Conservation (phyloP, 179 eudicot species). For the Beta lomatogona region DNA sequence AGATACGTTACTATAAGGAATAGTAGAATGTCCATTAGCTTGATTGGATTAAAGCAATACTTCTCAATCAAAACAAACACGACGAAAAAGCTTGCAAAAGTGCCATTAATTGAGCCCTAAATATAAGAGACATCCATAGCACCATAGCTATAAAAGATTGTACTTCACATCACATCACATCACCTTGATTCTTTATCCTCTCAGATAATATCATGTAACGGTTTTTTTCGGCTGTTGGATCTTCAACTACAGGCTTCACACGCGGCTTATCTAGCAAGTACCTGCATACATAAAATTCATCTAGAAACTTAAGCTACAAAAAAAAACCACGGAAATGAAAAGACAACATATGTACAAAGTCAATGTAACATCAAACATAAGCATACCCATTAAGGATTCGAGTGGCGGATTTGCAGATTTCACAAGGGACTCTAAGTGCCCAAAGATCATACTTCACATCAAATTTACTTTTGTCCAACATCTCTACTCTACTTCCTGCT, state of each 20-base stretch:
- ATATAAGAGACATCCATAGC: not conserved
- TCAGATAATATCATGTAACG: conserved; percentile 86
- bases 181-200: conserved; percentile 66
- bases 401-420: conserved; percentile 75
- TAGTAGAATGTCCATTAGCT: not conserved
- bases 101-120: not conserved
- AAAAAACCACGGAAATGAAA: not conserved
- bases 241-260: conserved; percentile 87
- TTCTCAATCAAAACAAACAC: not conserved
- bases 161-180: conserved; percentile 10
- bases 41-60: not conserved
- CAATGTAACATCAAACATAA: conserved; percentile 7
- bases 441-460: conserved; percentile 69
- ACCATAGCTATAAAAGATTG: not conserved
- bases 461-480: conserved; percentile 89
- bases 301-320: not conserved
- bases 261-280: conserved; percentile 86
- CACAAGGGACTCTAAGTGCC: conserved; percentile 84
- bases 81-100: not conserved
- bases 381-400: conserved; percentile 76
- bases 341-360: not conserved
- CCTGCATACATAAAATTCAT: conserved; percentile 39
- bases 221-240: conserved; percentile 62
- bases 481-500: conserved; percentile 16
- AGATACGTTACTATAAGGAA: not conserved